A percentile compares a stretch with the other conserved stretches of the same genome.
Conservation (phyloP, 108 stramenopile species). For the Skeletonema potamos region DNA sequence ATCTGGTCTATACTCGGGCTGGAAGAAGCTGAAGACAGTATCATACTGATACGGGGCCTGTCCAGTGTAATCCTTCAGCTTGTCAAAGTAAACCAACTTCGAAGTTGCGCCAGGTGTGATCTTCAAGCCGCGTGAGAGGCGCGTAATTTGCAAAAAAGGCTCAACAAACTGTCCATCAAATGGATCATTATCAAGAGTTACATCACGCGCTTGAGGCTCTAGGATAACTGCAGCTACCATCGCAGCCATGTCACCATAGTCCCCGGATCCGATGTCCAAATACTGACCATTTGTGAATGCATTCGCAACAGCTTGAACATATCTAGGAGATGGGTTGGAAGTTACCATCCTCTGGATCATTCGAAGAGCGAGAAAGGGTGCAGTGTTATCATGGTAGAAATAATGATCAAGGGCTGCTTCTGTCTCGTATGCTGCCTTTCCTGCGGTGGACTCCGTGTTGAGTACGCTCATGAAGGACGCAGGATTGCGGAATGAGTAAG, state of each 20-base stretch:
- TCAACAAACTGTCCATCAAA: constrained; percentile 58
- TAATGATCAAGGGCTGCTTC: constrained; percentile 72
- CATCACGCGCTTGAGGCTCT: constrained; percentile 53
- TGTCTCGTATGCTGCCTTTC: constrained; percentile 71
- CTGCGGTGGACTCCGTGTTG: constrained; percentile 34
- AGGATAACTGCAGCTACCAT: constrained; percentile 62
- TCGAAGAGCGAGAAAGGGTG: constrained; percentile 61
- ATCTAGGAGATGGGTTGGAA: constrained; percentile 68
- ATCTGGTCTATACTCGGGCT: constrained; percentile 51
- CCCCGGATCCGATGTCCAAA: constrained; percentile 2
- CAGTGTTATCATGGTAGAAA: constrained; percentile 61
- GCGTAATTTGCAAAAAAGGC: constrained; percentile 49
- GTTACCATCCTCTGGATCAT: constrained; percentile 61
- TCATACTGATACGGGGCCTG: constrained; percentile 42
- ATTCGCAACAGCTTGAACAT: constrained; percentile 37
- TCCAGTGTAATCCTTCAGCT: constrained; percentile 27
- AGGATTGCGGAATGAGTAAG: constrained; percentile 60
- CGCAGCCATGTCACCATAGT: constrained; percentile 64
- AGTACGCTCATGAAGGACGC: constrained; percentile 47
- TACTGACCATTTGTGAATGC: constrained; percentile 65
- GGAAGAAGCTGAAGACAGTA: constrained; percentile 53
- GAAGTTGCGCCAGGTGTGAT: not conserved
- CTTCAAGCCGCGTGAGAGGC: not conserved
- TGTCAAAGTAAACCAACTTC: not conserved
- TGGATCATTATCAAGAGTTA: constrained; percentile 58